A percentile compares a stretch with the other conserved stretches of the same genome.
phyloP scores from a whole-genome alignment of 192 early-diverging fungal species.

The Coemansia sp. region DNA sequence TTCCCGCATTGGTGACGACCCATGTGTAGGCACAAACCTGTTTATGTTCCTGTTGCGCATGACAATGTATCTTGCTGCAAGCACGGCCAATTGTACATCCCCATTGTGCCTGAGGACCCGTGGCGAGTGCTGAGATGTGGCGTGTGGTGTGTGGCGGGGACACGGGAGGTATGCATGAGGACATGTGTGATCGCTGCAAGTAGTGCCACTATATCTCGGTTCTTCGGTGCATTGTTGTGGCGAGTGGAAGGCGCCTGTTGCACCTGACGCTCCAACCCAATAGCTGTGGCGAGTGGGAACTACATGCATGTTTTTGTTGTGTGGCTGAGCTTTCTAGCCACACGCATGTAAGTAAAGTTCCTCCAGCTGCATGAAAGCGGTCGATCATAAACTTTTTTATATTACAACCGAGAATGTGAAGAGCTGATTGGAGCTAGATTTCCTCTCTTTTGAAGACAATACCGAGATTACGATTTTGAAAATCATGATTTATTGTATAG shows the following conservation, averaged over 20 bases:
- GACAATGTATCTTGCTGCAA: conserved; percentile 3
- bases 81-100: background rate
- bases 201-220: background rate
- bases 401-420: background rate
- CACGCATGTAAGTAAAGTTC: background rate
- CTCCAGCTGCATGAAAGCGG: background rate
- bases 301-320: background rate
- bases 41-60: background rate
- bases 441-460: background rate
- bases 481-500: background rate
- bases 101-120: conserved; percentile 12
- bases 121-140: conserved; percentile 6
- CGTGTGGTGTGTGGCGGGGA: background rate
- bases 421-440: background rate
- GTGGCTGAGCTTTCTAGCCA: background rate
- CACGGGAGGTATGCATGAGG: background rate
- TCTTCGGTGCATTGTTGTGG: conserved; percentile 8
- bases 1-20: conserved; percentile 5
- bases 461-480: background rate
- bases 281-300: conserved; percentile 13
- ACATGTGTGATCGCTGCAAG: background rate
- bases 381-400: background rate
- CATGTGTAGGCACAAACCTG: conserved; percentile 7
- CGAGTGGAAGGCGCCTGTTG: conserved; percentile 4
- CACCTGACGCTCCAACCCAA: too few species aligned